Base-by-base conservation (phyloP, 176 grass and related monocot genomes). In the Rhynchospora pubera region DNA sequence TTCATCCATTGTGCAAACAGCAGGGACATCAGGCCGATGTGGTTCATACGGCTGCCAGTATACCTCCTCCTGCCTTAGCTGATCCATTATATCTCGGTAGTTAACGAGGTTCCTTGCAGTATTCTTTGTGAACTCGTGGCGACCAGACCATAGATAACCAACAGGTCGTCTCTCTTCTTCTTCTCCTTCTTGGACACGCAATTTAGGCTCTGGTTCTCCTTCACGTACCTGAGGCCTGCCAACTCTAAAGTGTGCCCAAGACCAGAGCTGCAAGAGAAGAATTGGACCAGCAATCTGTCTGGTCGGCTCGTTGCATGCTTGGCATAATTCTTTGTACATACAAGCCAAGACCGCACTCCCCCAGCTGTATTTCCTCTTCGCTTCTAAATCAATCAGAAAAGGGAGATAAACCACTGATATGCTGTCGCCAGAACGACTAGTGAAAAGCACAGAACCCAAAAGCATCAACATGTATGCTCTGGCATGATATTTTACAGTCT, bases 241-340 rank as follows among this genome's bases (percentile, higher is more conserved):
- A 75, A 39, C 34, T 39, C 34, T 39, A 39, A 39, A 39, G 34
- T 39, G 34, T 39, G 34, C 34, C 34, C 34, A 39, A 39, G 34
- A 39, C 34, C 34, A 39, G 34, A 39, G 5, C 42, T 75, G 71
- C n/a, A 75, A 48, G 11, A 75, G 8, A 12, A 75, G 22, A 51
- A 75, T 75, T n/a, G 71, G 71, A 22, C 71, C 45, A 13, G 43
- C 71, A 18, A 75, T 75, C 48, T 75, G 71, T n/a, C 11, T 48
- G 3, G 71, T 75, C 4, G 44, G 19, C 11, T 22, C 43, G 6
- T 18, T 45, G 48, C 71, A 75, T 48, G 71, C 18, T 75, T 48
- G n/a, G 43, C 71, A 75, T 12, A 75, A 23, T 22, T 75, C 71
- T 22, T 48, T n/a, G 48, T 75, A 48, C 71, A 75, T 5, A 23